Base-by-base conservation (phyloP, 2,329 filamentous ascomycete species). In the Epichloe hybrida region DNA sequence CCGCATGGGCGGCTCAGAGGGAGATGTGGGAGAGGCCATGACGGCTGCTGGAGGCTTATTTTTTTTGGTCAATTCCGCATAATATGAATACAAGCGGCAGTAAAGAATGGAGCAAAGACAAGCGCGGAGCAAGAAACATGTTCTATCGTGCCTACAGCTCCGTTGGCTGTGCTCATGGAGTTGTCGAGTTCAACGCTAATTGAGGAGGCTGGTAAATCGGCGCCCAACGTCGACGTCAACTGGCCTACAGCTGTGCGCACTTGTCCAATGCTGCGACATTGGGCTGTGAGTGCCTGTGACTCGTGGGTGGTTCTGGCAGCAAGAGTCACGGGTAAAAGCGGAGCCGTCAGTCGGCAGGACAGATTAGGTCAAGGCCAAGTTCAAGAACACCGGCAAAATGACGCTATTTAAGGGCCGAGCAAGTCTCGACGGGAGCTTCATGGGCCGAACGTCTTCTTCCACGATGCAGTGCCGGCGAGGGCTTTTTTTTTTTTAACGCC, bases 391-490 rank as follows among this genome's bases (percentile, higher is more conserved):
- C 6, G 74, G 70, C 54, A 70, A 69, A 51, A 68, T 79, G 47
- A 74, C 75, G 0, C 66, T 81, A 9, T 69, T 79, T 41, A 66
- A 67, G 49, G 77, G 77, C 12, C 69, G 69, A 2, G 69, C 70
- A 0, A 74, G 76, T 0, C 70, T 81, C 21, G 79, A 81, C 60
- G 74, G 75, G 5, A 70, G 70, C 2, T 81, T 17, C 17, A 63
- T 81, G 37, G 78, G 79, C 4, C 75, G 74, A 53, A 71, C 72
- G 0, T 63, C 59, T 3, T 0, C 64, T 82, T 27, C 74, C 77
- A 2, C 71, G 73, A 41, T 79, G 76, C 59, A 72, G 70, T 36
- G 65, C 76, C 0, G 74, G 75, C 40, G 74, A 77, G 52, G 54
- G 59, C 59, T 74, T 82, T 59, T 59, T 17, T 17, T 59, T 23